A percentile compares a stretch with the other conserved stretches of the same genome.
These are phyloP conservation scores for Orbilia ellipsospora DNA, from an alignment of 2,329 filamentous ascomycete species.

Conservation along the genomic window DNA sequence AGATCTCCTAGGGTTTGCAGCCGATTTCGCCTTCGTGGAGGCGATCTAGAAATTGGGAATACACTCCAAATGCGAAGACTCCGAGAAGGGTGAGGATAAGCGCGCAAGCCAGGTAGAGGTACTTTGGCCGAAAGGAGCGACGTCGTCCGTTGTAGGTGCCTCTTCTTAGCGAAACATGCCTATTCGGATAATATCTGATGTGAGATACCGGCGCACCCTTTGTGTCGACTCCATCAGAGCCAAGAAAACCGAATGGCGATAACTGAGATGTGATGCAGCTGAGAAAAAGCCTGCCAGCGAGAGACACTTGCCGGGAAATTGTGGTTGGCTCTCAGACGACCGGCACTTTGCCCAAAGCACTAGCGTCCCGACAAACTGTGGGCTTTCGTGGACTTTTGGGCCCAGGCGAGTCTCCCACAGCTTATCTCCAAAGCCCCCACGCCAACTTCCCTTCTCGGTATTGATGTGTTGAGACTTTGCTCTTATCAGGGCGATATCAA, in stretches of 20 bases:
- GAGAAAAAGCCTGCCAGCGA: conserved; percentile 18
- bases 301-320: background rate
- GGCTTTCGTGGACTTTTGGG: background rate
- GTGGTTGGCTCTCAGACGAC: conserved; percentile 28
- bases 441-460: conserved; percentile 37
- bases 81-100: background rate
- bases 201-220: background rate
- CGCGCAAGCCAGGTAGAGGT: background rate
- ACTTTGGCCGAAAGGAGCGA: conserved; percentile 7
- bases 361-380: conserved; percentile 30
- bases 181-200: conserved; percentile 15
- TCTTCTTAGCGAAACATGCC: conserved; percentile 21
- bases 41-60: conserved; percentile 7
- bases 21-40: conserved; percentile 9
- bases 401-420: conserved; percentile 4
- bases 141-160: background rate
- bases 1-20: conserved; percentile 25
- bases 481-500: conserved; percentile 26
- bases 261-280: background rate
- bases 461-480: conserved; percentile 35
- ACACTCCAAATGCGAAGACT: background rate
- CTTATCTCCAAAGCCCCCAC: conserved; percentile 46
- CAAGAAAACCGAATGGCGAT: no score
- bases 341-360: conserved; percentile 25
- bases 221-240: no score